Percentiles rank a stretch among this genome's conserved stretches.
Conservation (phyloP, 2,329 filamentous ascomycete genomes). For the Calonectria crousiana region DNA sequence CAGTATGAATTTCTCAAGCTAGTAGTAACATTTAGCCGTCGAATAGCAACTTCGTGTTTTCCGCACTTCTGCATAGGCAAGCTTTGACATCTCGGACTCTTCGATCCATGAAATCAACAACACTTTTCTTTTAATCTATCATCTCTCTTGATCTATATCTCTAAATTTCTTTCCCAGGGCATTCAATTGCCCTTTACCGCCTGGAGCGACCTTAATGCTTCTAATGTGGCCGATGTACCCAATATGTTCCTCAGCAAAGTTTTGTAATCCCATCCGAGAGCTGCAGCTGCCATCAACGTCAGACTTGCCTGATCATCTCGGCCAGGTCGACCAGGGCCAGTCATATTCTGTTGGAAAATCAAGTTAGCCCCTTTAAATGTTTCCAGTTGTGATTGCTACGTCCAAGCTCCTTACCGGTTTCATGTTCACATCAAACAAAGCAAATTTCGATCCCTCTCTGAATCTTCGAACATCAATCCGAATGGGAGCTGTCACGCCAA, state of each 20-base stretch:
- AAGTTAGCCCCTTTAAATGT: not conserved
- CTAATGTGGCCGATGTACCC: constrained; percentile 24
- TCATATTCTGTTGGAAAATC: constrained; percentile 33
- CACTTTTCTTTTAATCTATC: not conserved
- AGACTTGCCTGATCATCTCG: constrained; percentile 36
- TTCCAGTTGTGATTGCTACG: not conserved
- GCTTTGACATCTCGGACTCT: not conserved
- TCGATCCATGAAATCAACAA: not conserved
- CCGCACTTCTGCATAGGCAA: not conserved
- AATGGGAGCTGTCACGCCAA: constrained; percentile 58
- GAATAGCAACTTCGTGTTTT: not conserved
- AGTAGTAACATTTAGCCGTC: too few species aligned
- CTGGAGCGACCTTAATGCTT: constrained; percentile 12
- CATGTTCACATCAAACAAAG: constrained; percentile 65
- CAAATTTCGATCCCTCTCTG: constrained; percentile 51
- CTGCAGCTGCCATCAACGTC: constrained; percentile 30
- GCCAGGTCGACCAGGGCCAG: constrained; percentile 30
- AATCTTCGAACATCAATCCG: constrained; percentile 60
- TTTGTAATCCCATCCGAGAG: constrained; percentile 32
- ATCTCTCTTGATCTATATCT: not conserved
- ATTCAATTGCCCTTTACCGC: not conserved
- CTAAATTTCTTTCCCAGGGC: not conserved
- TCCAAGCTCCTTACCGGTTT: constrained; percentile 59
- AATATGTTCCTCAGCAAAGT: constrained; percentile 27
- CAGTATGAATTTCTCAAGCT: not conserved